Conservation (phyloP, 352 stramenopile genomes). For the Phytophthora quininea region DNA sequence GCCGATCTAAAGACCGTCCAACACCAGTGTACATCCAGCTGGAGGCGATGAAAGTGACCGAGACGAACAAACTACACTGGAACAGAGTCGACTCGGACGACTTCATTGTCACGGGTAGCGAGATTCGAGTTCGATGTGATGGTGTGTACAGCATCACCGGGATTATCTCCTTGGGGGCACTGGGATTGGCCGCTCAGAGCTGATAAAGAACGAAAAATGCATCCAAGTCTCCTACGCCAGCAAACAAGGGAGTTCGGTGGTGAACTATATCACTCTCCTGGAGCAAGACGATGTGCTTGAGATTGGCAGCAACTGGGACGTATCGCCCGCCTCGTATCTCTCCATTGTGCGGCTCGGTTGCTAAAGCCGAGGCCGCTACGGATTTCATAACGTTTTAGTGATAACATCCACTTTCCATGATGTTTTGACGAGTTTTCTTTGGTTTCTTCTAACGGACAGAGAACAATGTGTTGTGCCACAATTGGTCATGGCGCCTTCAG, state of each 20-base stretch:
- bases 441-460: too few relatives aligned
- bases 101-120: not conserved
- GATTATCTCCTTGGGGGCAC: not conserved
- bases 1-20: not conserved
- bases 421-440: not conserved
- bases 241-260: too few relatives aligned
- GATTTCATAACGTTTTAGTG: not conserved
- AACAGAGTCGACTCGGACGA: not conserved
- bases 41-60: not conserved
- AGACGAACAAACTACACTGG: not conserved
- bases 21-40: not conserved
- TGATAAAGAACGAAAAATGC: not conserved
- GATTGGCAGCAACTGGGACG: not conserved
- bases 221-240: not conserved
- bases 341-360: not conserved
- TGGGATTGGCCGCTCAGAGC: not conserved
- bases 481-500: not conserved
- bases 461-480: not conserved
- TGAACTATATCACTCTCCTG: not conserved
- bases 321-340: not conserved
- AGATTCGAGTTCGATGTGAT: not conserved
- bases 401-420: not conserved
- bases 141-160: not conserved
- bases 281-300: not conserved
- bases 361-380: not conserved